Percentiles rank a stretch among this genome's conserved stretches.
Evolutionary conservation across 1,139 yeast species (phyloP).

Genomic region (Yamadazyma aaseri): DNA sequence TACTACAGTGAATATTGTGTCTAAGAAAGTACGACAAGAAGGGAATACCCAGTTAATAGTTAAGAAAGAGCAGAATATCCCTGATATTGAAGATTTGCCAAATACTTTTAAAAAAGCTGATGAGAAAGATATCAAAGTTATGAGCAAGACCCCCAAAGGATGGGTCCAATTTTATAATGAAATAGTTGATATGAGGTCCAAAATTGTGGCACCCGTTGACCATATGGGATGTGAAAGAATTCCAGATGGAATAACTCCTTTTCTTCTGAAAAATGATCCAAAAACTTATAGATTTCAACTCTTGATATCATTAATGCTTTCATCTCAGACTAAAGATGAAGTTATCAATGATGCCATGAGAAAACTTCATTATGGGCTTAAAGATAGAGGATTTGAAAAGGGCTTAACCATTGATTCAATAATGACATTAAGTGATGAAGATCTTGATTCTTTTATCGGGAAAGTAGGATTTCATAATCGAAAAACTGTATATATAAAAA

Average conservation of each 20-base stretch:
- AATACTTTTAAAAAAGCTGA: constrained; percentile 8
- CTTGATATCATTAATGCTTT: constrained; percentile 76
- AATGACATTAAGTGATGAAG: constrained; percentile 49
- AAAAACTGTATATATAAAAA: constrained; percentile 69
- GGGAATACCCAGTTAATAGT: background rate
- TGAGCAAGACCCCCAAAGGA: constrained; percentile 35
- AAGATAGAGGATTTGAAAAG: constrained; percentile 23
- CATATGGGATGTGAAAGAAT: constrained; percentile 82
- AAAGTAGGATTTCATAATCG: constrained; percentile 87
- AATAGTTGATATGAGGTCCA: constrained; percentile 63
- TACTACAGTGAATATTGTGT: background rate
- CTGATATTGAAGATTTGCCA: constrained; percentile 11
- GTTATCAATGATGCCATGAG: constrained; percentile 73
- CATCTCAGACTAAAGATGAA: constrained; percentile 92
- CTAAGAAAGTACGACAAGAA: background rate
- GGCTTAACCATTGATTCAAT: constrained; percentile 36
- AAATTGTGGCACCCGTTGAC: constrained; percentile 78
- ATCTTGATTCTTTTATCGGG: constrained; percentile 62
- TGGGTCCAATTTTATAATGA: constrained; percentile 59
- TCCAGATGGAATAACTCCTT: constrained; percentile 48
- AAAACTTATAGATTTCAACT: constrained; percentile 65
- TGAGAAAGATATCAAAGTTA: constrained; percentile 10
- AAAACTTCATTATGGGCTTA: constrained; percentile 49
- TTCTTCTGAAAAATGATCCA: constrained; percentile 29
- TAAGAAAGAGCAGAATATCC: background rate